A percentile compares a stretch with the other conserved stretches of the same genome.
phyloP scores from a whole-genome alignment of 768 basidiomycete species.

The Gymnopilus junonius region DNA sequence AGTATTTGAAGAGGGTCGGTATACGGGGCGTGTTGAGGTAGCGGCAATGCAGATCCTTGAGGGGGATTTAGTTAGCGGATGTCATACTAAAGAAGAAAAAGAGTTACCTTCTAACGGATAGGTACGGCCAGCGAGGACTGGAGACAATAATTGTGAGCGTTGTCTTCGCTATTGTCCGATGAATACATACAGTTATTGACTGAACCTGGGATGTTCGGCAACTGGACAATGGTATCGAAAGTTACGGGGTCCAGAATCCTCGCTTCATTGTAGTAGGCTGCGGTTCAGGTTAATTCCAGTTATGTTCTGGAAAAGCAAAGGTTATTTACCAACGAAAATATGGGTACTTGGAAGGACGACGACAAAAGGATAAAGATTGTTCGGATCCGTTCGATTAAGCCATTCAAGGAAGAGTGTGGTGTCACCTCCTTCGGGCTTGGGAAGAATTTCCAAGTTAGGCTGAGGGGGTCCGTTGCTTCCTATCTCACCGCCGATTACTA shows the following conservation, averaged over 20 bases:
- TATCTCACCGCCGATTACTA: constrained; percentile 78
- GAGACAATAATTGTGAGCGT: neutral
- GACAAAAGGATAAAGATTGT: constrained; percentile 82
- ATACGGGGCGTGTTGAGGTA: constrained; percentile 76
- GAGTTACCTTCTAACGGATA: constrained; percentile 69
- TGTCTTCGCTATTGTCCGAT: neutral
- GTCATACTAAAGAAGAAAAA: neutral
- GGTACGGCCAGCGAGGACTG: constrained; percentile 69
- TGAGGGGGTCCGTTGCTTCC: constrained; percentile 70
- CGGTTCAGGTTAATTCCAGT: neutral
- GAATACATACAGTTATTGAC: constrained; percentile 61
- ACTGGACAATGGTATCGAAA: constrained; percentile 58
- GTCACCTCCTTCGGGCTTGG: constrained; percentile 64
- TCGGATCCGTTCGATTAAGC: constrained; percentile 73
- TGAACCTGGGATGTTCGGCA: constrained; percentile 78
- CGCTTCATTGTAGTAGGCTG: constrained; percentile 83
- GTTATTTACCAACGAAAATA: constrained; percentile 66
- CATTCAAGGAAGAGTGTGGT: constrained; percentile 68
- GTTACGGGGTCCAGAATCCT: constrained; percentile 71
- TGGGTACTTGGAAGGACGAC: constrained; percentile 70
- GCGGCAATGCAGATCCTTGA: constrained; percentile 58
- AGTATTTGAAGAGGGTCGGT: constrained; percentile 71
- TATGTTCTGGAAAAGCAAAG: neutral
- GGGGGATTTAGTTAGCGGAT: neutral
- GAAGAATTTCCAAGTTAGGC: constrained; percentile 75